A percentile compares a stretch with the other conserved stretches of the same genome.
Conservation (phyloP, 345 rosid genomes). For the Raphanus sativus region DNA sequence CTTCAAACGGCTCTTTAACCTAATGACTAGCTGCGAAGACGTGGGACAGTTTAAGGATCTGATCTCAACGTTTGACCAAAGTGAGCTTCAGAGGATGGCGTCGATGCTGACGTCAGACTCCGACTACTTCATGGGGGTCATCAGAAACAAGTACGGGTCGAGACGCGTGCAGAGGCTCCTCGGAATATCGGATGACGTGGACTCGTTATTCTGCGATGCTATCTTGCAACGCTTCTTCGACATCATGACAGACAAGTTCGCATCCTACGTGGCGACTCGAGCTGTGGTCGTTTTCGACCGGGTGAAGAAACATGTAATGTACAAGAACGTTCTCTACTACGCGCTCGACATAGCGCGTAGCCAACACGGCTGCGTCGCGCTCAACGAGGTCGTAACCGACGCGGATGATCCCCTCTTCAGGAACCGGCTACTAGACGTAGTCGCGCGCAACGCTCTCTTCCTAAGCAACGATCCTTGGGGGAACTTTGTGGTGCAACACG, state of each 20-base stretch:
- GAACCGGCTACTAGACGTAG: neutral
- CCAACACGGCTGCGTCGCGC: neutral
- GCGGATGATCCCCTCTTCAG: neutral
- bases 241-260: neutral
- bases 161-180: conserved; percentile 20
- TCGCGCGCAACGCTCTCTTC: neutral
- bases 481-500: neutral
- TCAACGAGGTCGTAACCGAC: neutral
- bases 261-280: neutral
- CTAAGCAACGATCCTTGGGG: neutral
- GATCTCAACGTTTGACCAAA: neutral
- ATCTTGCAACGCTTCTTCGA: neutral
- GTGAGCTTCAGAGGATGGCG: neutral
- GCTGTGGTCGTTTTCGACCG: neutral
- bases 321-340: neutral
- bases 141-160: neutral
- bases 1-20: neutral
- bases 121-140: conserved; percentile 2
- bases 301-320: neutral
- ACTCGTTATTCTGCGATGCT: neutral
- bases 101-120: conserved; percentile 12
- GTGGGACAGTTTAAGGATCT: neutral
- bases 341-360: neutral
- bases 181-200: conserved; percentile 4
- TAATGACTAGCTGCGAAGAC: neutral